A percentile compares a stretch with the other conserved stretches of the same genome.
Evolutionary conservation across 1,284 basidiomycete species (phyloP).

Genomic region (Cerioporus squamosus): DNA sequence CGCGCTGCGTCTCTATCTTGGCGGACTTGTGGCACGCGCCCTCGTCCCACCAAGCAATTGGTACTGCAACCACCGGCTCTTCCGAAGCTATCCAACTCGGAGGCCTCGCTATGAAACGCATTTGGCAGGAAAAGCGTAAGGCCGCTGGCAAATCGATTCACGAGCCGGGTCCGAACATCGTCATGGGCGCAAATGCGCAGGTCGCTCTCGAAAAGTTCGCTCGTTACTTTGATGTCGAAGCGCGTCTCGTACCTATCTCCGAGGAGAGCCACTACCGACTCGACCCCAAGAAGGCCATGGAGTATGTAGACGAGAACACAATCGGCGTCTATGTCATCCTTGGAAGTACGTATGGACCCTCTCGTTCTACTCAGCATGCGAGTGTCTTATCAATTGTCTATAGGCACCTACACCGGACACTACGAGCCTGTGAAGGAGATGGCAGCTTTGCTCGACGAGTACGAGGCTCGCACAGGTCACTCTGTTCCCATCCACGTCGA

Average conservation of each 20-base stretch:
- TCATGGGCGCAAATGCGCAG: conserved; percentile 46
- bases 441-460: conserved; percentile 84
- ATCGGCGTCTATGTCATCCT: conserved; percentile 84
- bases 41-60: conserved; percentile 72
- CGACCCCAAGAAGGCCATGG: conserved; percentile 84
- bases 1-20: conserved; percentile 84
- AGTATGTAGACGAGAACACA: conserved; percentile 92
- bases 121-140: conserved; percentile 91
- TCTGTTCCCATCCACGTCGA: conserved; percentile 88
- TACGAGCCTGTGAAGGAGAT: conserved; percentile 94
- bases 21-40: conserved; percentile 95
- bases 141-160: conserved; percentile 85
- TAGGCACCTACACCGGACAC: conserved; percentile 89
- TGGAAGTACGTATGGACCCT: conserved; percentile 51
- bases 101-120: conserved; percentile 93
- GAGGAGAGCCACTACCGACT: conserved; percentile 82
- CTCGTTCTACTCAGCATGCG: conserved; percentile 2
- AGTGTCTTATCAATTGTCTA: conserved; percentile 1
- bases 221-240: conserved; percentile 90
- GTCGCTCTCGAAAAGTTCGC: conserved; percentile 83
- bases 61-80: conserved; percentile 93
- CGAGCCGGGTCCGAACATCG: conserved; percentile 68
- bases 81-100: conserved; percentile 94
- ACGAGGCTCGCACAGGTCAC: conserved; percentile 81
- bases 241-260: conserved; percentile 78